A percentile compares a stretch with the other conserved stretches of the same genome.
Evolutionary conservation across 2,329 filamentous ascomycete genomes (phyloP).

Genomic region (Aspergillus viridinutans): DNA sequence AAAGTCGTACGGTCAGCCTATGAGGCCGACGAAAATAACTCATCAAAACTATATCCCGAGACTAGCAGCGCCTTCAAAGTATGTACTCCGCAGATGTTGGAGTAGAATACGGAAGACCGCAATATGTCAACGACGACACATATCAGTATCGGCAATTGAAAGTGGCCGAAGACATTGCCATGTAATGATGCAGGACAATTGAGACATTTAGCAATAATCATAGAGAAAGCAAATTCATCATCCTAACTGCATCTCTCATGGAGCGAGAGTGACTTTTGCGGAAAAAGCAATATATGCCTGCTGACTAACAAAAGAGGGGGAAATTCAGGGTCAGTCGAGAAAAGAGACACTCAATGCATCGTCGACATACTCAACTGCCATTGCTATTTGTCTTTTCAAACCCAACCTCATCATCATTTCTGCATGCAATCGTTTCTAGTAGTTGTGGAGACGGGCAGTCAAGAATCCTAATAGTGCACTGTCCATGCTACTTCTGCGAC

Average conservation of each 20-base stretch:
- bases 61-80: not conserved
- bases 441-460: constrained; percentile 5
- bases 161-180: not conserved
- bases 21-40: not conserved
- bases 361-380: not conserved
- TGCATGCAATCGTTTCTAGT: constrained; percentile 1
- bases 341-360: not conserved
- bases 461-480: constrained; percentile 1
- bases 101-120: not conserved
- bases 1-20: not conserved
- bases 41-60: not conserved
- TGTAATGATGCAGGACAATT: not conserved
- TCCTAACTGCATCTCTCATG: not conserved
- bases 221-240: not conserved
- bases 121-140: not conserved
- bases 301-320: not conserved
- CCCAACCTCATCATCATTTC: not conserved
- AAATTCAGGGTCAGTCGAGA: not conserved
- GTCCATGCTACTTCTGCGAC: constrained; percentile 1
- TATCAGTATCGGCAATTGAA: not conserved
- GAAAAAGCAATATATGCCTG: not conserved
- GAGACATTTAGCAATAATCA: not conserved
- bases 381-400: not conserved
- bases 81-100: not conserved
- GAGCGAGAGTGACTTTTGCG: not conserved